Evolutionary conservation across 2,329 filamentous ascomycete species (phyloP), one percentile per base, ranked within the genome.

Genomic region (Reticulascus tulasneorum): DNA sequence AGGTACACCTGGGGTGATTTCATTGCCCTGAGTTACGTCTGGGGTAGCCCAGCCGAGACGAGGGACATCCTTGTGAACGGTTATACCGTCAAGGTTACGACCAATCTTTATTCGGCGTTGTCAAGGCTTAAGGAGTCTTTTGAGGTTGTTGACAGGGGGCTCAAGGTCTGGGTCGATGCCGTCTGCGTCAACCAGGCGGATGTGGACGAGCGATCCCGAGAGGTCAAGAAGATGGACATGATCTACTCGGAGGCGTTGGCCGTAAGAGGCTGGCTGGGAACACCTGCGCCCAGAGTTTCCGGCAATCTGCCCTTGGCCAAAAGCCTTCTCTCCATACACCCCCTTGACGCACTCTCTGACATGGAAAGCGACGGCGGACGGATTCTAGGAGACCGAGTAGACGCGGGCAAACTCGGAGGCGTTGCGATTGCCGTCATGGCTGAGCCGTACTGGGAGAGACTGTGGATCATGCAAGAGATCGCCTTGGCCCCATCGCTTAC

Each of bases 131-230:
- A n/a, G 9, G 9, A 6, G 9, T 13, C 15, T n/a, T 21, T 11
- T 13, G 7, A 13, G 17, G 13, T 17, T 5, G n/a, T 18, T 8
- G 13, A n/a, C n/a, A n/a, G n/a, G n/a, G n/a, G n/a, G n/a, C n/a
- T n/a, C 15, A 26, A 12, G 11, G 23, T 37, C 9, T 37, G 35
- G 35, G 29, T 37, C 13, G 35, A 37, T 20, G 35, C 35, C 13
- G 10, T 37, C 7, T 37, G 35, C 11, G 33, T 37, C 18, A 16
- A 33, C 13, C 35, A 37, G 10, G 18, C 8, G 11, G 23, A 37
- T 15, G 10, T 21, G 23, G 13, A 23, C 6, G 35, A 37, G 23
- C n/a, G 15, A 19, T 18, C 23, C 11, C 35, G 28, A 9, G 29
- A 33, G 5, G 23, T 37, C 4, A 11, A 23, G 6, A 23, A 15